Base-by-base conservation (phyloP, 2,329 filamentous ascomycete genomes). In the Penicillium italicum region DNA sequence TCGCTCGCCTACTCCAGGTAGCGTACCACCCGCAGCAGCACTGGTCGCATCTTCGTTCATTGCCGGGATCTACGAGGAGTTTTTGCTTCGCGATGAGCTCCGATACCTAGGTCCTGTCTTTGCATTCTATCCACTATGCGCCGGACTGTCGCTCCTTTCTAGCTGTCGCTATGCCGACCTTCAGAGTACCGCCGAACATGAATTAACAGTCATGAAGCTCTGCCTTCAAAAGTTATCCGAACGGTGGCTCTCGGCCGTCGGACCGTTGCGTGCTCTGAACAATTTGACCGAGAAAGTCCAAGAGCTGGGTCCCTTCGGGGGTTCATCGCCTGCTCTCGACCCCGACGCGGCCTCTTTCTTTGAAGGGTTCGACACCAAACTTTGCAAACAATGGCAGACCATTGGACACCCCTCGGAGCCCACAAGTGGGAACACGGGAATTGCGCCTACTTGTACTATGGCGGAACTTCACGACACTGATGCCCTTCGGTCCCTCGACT, bases 41-140 rank as follows among this genome's bases (percentile, higher is more conserved):
- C 58, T 77, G 0, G 62, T 77, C 0, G 74, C 74, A 8, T 74
- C 75, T 0, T 76, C 74, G 0, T 76, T 73, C 45, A 66, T 77
- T 24, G 73, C 72, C 0, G 74, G 75, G 0, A 73, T 77, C 2
- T 76, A 74, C 28, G 74, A 76, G 49, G 72, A 75, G 40, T 74
- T 77, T 43, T 69, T 77, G 22, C 69, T 73, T 22, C 64, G 72
- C 0, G 74, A 75, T 48, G 74, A 78, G 45, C 66, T 77, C 11
- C 69, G 72, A 22, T 75, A 72, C 26, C 60, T 76, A 1, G 74
- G 74, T 0, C 72, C 74, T 0, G 72, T 75, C 4, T 76, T 72
- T 51, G 73, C 74, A 4, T 76, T 77, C 58, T 76, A 76, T 49
- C 72, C 71, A 16, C 65, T 76, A 3, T 71, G 70, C 12, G 73